phyloP scores from a whole-genome alignment of 2,329 filamentous ascomycete species.

The Cordyceps militaris region DNA sequence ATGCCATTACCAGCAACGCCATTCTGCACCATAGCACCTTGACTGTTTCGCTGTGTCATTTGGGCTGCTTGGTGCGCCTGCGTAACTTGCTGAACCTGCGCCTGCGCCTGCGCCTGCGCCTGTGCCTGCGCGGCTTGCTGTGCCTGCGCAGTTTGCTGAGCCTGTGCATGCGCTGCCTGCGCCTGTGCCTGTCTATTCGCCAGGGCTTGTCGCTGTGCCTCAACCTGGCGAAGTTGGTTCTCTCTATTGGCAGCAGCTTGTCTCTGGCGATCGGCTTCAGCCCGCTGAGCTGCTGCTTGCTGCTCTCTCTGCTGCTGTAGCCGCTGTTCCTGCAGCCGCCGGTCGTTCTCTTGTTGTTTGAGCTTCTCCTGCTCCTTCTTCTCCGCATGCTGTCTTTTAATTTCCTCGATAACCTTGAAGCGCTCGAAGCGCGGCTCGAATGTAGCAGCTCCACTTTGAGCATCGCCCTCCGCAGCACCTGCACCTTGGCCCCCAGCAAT shows the following conservation, averaged over 20 bases:
- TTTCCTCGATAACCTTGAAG: slow-evolving; percentile 85
- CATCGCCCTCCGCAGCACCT: slow-evolving; percentile 61
- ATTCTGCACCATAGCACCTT: slow-evolving; percentile 35
- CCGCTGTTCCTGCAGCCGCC: slow-evolving; percentile 41
- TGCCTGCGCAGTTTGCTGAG: background rate
- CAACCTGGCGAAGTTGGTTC: slow-evolving; percentile 30
- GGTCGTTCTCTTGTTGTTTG: slow-evolving; percentile 54
- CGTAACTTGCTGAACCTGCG: background rate
- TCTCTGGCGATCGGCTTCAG: slow-evolving; percentile 34
- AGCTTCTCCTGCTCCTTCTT: slow-evolving; percentile 70
- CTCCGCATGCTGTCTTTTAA: slow-evolving; percentile 70
- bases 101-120: slow-evolving; percentile 16
- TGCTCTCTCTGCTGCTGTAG: slow-evolving; percentile 40
- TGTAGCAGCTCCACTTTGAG: slow-evolving; percentile 60
- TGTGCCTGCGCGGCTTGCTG: slow-evolving; percentile 20
- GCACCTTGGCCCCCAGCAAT: slow-evolving; percentile 50
- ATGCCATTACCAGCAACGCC: slow-evolving; percentile 25
- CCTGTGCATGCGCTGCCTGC: slow-evolving; percentile 17
- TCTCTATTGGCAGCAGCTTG: slow-evolving; percentile 29
- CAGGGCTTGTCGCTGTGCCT: slow-evolving; percentile 29
- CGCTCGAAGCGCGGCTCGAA: slow-evolving; percentile 84
- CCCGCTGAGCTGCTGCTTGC: slow-evolving; percentile 35
- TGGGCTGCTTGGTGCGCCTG: slow-evolving; percentile 20
- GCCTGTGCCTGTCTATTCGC: slow-evolving; percentile 26
- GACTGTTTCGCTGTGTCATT: slow-evolving; percentile 26